Conservation (phyloP, 768 basidiomycete species). For the Hygrocybe coccinea region DNA sequence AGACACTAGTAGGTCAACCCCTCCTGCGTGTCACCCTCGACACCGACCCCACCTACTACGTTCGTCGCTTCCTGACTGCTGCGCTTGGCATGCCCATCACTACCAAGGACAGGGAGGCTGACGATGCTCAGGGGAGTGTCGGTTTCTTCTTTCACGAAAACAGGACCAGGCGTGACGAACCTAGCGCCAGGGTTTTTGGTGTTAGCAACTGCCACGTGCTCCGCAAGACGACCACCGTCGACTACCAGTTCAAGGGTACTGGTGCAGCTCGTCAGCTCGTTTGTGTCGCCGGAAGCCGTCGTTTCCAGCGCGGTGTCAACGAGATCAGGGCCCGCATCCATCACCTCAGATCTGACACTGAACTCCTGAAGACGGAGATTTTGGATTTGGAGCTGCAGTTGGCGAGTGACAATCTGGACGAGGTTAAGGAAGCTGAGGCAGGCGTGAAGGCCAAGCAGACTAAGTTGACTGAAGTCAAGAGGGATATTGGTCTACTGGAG, state of each 20-base stretch:
- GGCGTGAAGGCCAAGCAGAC: neutral
- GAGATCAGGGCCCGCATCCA: too few relatives aligned
- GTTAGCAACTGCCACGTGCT: neutral
- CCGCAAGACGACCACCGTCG: constrained; percentile 17
- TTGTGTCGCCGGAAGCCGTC: constrained; percentile 14
- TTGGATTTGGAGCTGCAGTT: constrained; percentile 16
- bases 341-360: constrained; percentile 8
- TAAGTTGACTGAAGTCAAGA: constrained; percentile 23
- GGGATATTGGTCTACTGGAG: constrained; percentile 15
- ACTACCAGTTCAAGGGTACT: constrained; percentile 19
- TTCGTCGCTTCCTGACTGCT: constrained; percentile 22
- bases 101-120: constrained; percentile 8
- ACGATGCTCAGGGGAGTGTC: too few relatives aligned
- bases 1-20: constrained; percentile 17
- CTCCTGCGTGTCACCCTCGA: neutral
- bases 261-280: constrained; percentile 16
- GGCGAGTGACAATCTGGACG: neutral
- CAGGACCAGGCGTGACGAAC: too few relatives aligned
- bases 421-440: too few relatives aligned
- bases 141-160: too few relatives aligned
- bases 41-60: constrained; percentile 12
- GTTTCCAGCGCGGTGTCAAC: constrained; percentile 10
- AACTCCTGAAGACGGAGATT: constrained; percentile 13
- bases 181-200: too few relatives aligned
- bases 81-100: constrained; percentile 24